A percentile compares a stretch with the other conserved stretches of the same genome.
phyloP scores from a whole-genome alignment of 2,329 filamentous ascomycete species.

The Trichoderma arundinaceum region DNA sequence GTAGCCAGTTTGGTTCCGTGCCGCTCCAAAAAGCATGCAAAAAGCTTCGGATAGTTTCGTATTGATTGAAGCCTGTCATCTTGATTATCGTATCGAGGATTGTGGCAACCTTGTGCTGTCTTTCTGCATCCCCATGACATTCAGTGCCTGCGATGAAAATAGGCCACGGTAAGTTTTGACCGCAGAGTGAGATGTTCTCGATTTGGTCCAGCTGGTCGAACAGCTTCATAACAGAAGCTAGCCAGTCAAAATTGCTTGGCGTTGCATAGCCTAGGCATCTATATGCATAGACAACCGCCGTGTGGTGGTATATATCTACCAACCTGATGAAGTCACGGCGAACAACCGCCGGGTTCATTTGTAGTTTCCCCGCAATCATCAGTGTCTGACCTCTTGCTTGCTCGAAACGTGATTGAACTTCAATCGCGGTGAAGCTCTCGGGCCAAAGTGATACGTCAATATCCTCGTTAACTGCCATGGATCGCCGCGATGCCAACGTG shows the following conservation, averaged over 20 bases:
- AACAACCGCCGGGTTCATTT: slow-evolving; percentile 33
- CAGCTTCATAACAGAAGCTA: slow-evolving; percentile 33
- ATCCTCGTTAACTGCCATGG: slow-evolving; percentile 11
- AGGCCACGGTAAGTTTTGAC: slow-evolving; percentile 43
- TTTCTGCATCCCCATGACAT: slow-evolving; percentile 35
- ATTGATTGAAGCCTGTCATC: slow-evolving; percentile 38
- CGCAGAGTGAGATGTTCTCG: slow-evolving; percentile 37
- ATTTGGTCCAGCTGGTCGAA: slow-evolving; percentile 37
- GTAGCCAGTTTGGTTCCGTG: slow-evolving; percentile 38
- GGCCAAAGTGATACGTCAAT: slow-evolving; percentile 8
- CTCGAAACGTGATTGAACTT: slow-evolving; percentile 37
- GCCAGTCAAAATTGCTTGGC: slow-evolving; percentile 32
- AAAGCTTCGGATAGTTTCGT: slow-evolving; percentile 37
- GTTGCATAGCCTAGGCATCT: slow-evolving; percentile 38
- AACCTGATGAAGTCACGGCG: slow-evolving; percentile 40
- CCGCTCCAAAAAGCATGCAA: slow-evolving; percentile 39
- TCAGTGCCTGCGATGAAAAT: slow-evolving; percentile 41
- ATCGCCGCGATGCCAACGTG: slow-evolving; percentile 35
- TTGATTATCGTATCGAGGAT: slow-evolving; percentile 34
- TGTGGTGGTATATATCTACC: slow-evolving; percentile 41
- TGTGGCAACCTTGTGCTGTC: slow-evolving; percentile 34
- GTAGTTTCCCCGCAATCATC: slow-evolving; percentile 38
- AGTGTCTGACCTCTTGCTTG: slow-evolving; percentile 40
- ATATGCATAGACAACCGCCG: slow-evolving; percentile 40
- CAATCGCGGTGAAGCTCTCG: slow-evolving; percentile 3